Evolutionary conservation across 768 basidiomycete genomes (phyloP), one percentile per base, ranked within the genome.

Genomic region (Baorangia bicolor): DNA sequence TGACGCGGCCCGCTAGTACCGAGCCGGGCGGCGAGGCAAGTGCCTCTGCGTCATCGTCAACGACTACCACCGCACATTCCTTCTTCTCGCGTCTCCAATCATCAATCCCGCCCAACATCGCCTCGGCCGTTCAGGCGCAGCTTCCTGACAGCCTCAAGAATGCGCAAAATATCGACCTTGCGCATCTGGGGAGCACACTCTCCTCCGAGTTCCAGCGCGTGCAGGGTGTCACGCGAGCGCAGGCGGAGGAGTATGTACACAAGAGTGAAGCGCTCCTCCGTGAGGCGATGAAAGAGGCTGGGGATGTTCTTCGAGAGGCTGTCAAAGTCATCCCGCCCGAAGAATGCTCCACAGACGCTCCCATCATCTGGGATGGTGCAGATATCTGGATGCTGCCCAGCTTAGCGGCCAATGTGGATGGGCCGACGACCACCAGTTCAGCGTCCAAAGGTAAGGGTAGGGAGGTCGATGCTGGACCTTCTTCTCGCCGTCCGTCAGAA

Each of bases 291-390:
- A 87, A 84, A 64, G 91, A 92, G 64, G 89, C 90, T 8, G 82
- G 90, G 53, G 93, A 90, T 59, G 86, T 88, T 16, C 75, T 95
- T 11, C 85, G 81, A 49, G 94, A 98, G 47, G 93, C 92, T 12
- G 92, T 98, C 64, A 95, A 94, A 70, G 88, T 97, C 48, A 78
- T 98, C 14, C 95, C 94, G 0, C 94, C 94, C 1, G 86, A 89
- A 35, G 80, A 80, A 41, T 68, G 62, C 8, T 23, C 66, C 14
- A 46, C 57, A 42, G 65, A 72, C 2, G 59, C 64, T 31, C 67
- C 72, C 4, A 66, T 86, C 27, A 61, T 83, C 40, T 95, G 92
- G 92, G 94, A 95, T 68, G 94, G 92, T 1, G 74, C 85, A 31
- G 92, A 95, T 70, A 81, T 94, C 67, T 94, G 92, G 87, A 85